These are phyloP conservation scores for Ceratocystiopsis brevicomis DNA, from an alignment of 2,329 filamentous ascomycete genomes.

Conservation along the genomic window DNA sequence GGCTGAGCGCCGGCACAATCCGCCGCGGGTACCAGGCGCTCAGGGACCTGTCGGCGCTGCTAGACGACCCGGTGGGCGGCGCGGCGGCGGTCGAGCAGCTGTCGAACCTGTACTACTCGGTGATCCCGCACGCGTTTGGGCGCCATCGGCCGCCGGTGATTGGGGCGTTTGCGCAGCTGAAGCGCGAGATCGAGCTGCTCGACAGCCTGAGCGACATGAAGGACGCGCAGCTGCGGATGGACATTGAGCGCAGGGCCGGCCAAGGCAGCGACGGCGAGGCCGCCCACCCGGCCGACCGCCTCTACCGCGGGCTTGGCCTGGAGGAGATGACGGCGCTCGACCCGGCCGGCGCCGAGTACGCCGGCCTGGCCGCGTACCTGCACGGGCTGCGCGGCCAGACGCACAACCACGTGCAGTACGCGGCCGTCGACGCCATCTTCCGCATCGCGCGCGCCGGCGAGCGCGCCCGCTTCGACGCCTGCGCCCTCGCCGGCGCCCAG, in stretches of 20 bases:
- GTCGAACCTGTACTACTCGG: conserved; percentile 62
- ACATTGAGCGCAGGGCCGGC: conserved; percentile 30
- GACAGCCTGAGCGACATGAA: conserved; percentile 76
- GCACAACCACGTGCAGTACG: conserved; percentile 36
- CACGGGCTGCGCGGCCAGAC: conserved; percentile 45
- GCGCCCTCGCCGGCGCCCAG: conserved; percentile 26
- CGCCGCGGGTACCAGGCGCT: conserved; percentile 55
- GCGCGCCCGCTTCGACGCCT: conserved; percentile 45
- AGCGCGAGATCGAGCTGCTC: conserved; percentile 60
- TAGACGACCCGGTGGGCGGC: conserved; percentile 25
- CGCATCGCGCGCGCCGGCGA: conserved; percentile 63
- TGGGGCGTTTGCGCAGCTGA: conserved; percentile 33
- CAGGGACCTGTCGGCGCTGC: conserved; percentile 51
- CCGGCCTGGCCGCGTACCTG: conserved; percentile 47
- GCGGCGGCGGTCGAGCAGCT: conserved; percentile 38
- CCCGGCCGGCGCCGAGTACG: conserved; percentile 40
- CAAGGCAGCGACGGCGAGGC: conserved; percentile 17
- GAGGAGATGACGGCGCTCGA: conserved; percentile 58
- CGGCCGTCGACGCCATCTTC: conserved; percentile 53
- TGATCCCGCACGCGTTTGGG: conserved; percentile 69
- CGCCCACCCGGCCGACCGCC: conserved; percentile 49
- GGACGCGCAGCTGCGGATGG: conserved; percentile 60
- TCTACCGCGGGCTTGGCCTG: conserved; percentile 52
- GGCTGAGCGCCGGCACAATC: conserved; percentile 64
- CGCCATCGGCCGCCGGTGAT: conserved; percentile 56